Evolutionary conservation across 1,284 basidiomycete species (phyloP), one percentile per base, ranked within the genome.

Genomic region (Fomes fomentarius): DNA sequence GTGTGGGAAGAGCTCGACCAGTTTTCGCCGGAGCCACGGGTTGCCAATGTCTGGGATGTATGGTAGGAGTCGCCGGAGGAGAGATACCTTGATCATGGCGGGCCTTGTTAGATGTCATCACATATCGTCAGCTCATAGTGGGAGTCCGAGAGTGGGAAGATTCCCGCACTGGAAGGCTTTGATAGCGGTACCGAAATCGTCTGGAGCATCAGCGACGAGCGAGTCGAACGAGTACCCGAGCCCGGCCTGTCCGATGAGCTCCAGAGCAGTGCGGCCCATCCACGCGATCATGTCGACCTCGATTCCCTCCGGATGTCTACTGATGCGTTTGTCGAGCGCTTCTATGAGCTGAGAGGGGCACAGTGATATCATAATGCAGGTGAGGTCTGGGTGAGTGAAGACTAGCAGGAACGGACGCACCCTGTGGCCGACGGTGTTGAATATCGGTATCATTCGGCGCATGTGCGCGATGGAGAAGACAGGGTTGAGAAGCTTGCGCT

Each of bases 181-280:
- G 19, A 70, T 38, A 0, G 68, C 57, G 21, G 59, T 47, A 1
- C 57, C 58, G 35, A 67, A 67, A 11, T 54, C 51, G 43, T 68
- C 57, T 2, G 52, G 50, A 11, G 34, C 40, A 12, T 62, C 50
- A 5, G 57, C 51, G 21, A 55, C 57, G 24, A 70, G 61, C 1
- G 65, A 55, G 47, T 67, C 60, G 51, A 71, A 71, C 3, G 66
- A 65, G 46, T 69, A 66, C 7, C 69, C 70, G 6, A 71, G 57
- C 1, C 63, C 66, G 4, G 63, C 67, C 49, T 66, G 66, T 3
- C 69, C 68, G 40, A 69, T 57, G 19, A 66, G 57, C 52, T 72
- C 70, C 14, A 72, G 59, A 8, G 69, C 64, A 9, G 64, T 61
- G 17, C 67, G 63, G 25, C 63, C 58, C 61, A 68, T 62, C 63